These are phyloP conservation scores for Sporothrix mexicana DNA, from an alignment of 2,329 filamentous ascomycete species.

Conservation along the genomic window DNA sequence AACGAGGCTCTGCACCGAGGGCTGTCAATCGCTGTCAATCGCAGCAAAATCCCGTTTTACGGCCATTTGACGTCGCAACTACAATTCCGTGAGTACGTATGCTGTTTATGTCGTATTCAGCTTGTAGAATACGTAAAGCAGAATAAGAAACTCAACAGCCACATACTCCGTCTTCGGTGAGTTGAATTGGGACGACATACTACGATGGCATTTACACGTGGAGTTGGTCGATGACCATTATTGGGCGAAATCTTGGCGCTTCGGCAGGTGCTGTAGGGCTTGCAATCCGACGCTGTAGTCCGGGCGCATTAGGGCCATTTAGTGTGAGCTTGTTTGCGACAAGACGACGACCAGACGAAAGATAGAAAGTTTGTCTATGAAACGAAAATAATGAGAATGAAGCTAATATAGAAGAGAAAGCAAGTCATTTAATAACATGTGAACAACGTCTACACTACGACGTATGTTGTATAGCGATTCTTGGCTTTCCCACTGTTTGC, in stretches of 20 bases:
- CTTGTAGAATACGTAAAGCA: background rate
- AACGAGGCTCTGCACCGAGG: background rate
- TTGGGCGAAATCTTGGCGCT: background rate
- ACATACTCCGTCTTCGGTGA: background rate
- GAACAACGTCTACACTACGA: too few species aligned
- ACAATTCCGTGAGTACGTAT: background rate
- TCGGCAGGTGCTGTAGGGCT: background rate
- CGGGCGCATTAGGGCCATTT: background rate
- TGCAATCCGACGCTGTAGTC: background rate
- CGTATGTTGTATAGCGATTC: too few species aligned
- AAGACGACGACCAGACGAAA: background rate
- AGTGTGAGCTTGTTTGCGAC: constrained; percentile 21
- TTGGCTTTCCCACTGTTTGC: background rate
- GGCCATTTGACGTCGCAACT: background rate
- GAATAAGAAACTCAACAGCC: background rate
- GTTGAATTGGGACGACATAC: constrained; percentile 9
- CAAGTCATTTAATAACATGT: background rate
- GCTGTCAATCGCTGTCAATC: background rate
- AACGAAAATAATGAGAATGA: background rate
- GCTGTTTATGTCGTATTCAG: background rate
- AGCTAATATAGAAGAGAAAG: background rate
- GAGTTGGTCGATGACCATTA: background rate
- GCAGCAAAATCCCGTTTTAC: background rate
- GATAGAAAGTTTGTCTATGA: background rate
- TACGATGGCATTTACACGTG: constrained; percentile 21